These are phyloP conservation scores for Arxiozyma slooffiae DNA, from an alignment of 1,139 yeast genomes.

Conservation along the genomic window DNA sequence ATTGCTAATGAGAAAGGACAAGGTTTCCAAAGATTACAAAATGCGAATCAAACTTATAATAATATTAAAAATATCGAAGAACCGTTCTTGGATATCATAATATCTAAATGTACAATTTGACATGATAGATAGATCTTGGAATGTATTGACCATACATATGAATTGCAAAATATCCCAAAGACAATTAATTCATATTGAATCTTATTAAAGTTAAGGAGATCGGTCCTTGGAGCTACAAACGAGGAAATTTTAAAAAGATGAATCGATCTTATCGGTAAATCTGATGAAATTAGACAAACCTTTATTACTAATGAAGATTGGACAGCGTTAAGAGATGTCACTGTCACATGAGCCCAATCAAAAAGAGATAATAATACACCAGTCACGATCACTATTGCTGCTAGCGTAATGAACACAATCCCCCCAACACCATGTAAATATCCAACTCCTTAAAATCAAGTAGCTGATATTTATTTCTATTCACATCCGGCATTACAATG, in stretches of 20 bases:
- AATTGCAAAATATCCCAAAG: slow-evolving; percentile 46
- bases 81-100: slow-evolving; percentile 67
- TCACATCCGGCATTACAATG: slow-evolving; percentile 31
- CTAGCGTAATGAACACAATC: slow-evolving; percentile 8
- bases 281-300: slow-evolving; percentile 45
- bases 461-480: slow-evolving; percentile 21
- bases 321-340: slow-evolving; percentile 76
- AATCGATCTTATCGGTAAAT: slow-evolving; percentile 45
- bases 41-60: slow-evolving; percentile 49
- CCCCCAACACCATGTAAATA: slow-evolving; percentile 15
- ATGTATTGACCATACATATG: slow-evolving; percentile 54
- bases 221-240: slow-evolving; percentile 44
- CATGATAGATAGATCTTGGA: slow-evolving; percentile 54
- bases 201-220: slow-evolving; percentile 63
- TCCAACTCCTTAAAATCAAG: slow-evolving; percentile 10
- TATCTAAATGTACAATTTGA: slow-evolving; percentile 64
- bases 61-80: slow-evolving; percentile 55
- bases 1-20: slow-evolving; percentile 47
- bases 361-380: slow-evolving; percentile 12
- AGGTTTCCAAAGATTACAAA: slow-evolving; percentile 50
- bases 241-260: slow-evolving; percentile 51
- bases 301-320: slow-evolving; percentile 79
- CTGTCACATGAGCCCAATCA: slow-evolving; percentile 39
- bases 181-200: slow-evolving; percentile 71
- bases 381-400: slow-evolving; percentile 5